Evolutionary conservation across 257 asterid genomes (phyloP).

Genomic region (Mentha longifolia): DNA sequence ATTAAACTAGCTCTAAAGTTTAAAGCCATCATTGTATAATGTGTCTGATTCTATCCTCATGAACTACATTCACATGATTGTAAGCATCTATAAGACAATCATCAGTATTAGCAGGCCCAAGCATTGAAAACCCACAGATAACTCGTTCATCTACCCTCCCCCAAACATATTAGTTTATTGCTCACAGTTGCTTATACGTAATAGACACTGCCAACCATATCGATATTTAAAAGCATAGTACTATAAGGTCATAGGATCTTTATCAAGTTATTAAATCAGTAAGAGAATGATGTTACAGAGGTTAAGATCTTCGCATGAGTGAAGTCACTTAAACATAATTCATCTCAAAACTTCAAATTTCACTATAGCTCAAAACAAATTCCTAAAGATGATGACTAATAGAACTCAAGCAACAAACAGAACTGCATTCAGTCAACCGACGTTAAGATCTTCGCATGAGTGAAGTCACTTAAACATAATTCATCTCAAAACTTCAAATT

Average conservation of each 20-base stretch:
- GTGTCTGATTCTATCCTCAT: constrained; percentile 10
- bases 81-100: constrained; percentile 8
- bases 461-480: no score
- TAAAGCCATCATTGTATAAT: constrained; percentile 9
- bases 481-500: background rate
- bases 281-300: background rate
- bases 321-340: constrained; percentile 13
- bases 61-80: constrained; percentile 24
- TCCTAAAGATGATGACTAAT: background rate
- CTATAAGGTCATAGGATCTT: background rate
- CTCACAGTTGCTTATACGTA: background rate
- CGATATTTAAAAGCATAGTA: background rate
- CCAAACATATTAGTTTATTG: constrained; percentile 4
- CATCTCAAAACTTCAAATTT: background rate
- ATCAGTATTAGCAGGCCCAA: background rate
- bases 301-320: constrained; percentile 6
- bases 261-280: background rate
- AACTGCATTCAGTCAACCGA: constrained; percentile 26
- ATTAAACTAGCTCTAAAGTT: constrained; percentile 24
- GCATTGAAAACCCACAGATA: background rate
- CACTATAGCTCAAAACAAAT: constrained; percentile 14
- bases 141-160: constrained; percentile 17
- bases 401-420: constrained; percentile 26
- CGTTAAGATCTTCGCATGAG: no score
- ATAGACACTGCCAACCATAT: background rate